phyloP scores from a whole-genome alignment of 176 grass and related monocot genomes.

The Carex cristatella region DNA sequence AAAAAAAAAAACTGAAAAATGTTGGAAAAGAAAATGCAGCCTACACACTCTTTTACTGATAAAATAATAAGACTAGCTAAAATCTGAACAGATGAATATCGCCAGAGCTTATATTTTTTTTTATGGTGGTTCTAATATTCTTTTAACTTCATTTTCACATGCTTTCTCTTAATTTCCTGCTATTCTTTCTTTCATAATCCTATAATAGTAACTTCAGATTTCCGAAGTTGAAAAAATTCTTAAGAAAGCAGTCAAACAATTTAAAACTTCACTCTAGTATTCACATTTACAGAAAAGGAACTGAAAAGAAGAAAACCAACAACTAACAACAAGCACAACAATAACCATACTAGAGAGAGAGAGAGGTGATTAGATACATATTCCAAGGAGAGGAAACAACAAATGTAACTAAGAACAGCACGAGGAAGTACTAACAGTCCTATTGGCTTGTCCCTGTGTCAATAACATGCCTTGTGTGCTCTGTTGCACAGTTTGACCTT shows the following conservation, averaged over 20 bases:
- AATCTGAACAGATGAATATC: too few relatives aligned
- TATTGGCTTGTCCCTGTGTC: slow-evolving; percentile 47
- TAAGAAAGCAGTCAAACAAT: neutral
- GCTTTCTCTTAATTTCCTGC: too few relatives aligned
- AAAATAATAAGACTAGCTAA: too few relatives aligned
- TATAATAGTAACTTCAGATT: too few relatives aligned
- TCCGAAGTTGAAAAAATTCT: neutral
- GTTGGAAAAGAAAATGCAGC: too few relatives aligned
- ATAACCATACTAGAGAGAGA: slow-evolving; percentile 29
- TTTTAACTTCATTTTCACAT: neutral
- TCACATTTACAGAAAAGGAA: slow-evolving; percentile 56
- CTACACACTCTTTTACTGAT: too few relatives aligned
- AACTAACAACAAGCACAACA: slow-evolving; percentile 32
- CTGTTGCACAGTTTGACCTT: slow-evolving; percentile 45
- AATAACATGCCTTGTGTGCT: slow-evolving; percentile 66
- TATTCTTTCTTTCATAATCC: neutral
- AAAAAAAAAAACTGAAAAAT: too few relatives aligned
- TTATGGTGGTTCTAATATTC: neutral
- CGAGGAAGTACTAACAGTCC: slow-evolving; percentile 54
- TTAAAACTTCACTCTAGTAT: slow-evolving; percentile 34
- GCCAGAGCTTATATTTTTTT: neutral
- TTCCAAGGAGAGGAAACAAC: slow-evolving; percentile 7
- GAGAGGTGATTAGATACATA: neutral
- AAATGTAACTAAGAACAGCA: slow-evolving; percentile 61
- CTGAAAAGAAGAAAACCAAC: slow-evolving; percentile 25